Evolutionary conservation across 1,284 basidiomycete species (phyloP), one percentile per base, ranked within the genome.

Genomic region (Pseudozyma thailandica): DNA sequence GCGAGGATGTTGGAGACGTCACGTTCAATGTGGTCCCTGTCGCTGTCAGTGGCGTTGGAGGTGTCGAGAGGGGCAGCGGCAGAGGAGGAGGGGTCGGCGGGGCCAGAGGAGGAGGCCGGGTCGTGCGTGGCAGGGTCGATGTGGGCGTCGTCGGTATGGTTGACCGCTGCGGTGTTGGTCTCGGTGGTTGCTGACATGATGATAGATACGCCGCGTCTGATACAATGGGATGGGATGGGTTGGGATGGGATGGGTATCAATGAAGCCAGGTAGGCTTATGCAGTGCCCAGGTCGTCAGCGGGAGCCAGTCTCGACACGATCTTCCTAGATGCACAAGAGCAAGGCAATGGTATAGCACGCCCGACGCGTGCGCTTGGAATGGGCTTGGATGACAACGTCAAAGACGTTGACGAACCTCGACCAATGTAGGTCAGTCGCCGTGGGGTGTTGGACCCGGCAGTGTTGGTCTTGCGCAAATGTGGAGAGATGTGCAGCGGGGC

Each of bases 1-100:
- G 75, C 75, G 6, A 79, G 65, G 46, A 79, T 78, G 31, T 69
- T 76, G 63, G 72, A 72, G 4, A 79, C 75, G 41, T 77, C 77
- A 35, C 74, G 74, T 43, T 75, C 73, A 18, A 74, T 74, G 49
- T 58, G 53, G 43, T 68, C 64, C 49, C 61, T 10, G 18, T 23
- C 39, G 9, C 20, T 15, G 16, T 44, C 50, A 1, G 52, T 41
- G 9, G 54, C 48, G 23, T 45, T 31, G 23, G 41, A 28, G 28
- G 23, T 27, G 15, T 64, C 61, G 23, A 57, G 46, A 16, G 44
- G 43, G 1, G 52, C 53, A 2, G 48, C 53, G 15, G 53, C 53
- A 5, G 53, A 48, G 8, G 49, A 20, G 18, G 18, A 20, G 16
- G 43, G 27, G 26, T 25, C 42, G 8, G 44, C 59, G 2, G n/a